Conservation (phyloP, 2,329 filamentous ascomycete species). For the Xylariaceae sp. region DNA sequence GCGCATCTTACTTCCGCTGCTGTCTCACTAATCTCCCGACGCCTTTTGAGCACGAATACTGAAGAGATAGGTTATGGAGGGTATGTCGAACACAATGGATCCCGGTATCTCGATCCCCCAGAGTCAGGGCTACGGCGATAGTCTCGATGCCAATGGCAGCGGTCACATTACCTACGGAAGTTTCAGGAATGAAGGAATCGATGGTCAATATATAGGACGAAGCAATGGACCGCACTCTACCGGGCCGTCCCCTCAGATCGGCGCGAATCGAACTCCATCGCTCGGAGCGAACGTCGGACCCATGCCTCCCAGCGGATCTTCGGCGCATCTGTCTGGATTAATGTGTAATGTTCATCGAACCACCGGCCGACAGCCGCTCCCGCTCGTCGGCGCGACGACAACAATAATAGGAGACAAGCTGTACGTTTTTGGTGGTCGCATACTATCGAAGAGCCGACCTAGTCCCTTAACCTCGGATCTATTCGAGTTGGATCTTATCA, state of each 20-base stretch:
- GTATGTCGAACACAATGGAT: constrained; percentile 46
- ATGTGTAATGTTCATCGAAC: constrained; percentile 76
- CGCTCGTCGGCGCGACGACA: constrained; percentile 89
- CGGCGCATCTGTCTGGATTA: constrained; percentile 57
- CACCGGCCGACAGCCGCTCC: constrained; percentile 84
- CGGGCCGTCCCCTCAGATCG: constrained; percentile 50
- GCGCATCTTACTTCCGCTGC: constrained; percentile 24
- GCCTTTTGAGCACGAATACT: constrained; percentile 32
- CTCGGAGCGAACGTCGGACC: constrained; percentile 38
- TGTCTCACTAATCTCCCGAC: constrained; percentile 22
- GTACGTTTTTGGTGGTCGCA: constrained; percentile 90
- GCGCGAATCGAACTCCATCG: constrained; percentile 37
- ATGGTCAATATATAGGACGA: constrained; percentile 43
- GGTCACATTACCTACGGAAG: constrained; percentile 45
- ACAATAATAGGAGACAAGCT: constrained; percentile 93
- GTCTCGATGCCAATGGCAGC: constrained; percentile 39
- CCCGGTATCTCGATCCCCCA: constrained; percentile 30
- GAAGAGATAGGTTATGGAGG: constrained; percentile 35
- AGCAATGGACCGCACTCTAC: constrained; percentile 51
- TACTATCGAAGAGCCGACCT: constrained; percentile 77
- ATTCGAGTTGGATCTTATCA: constrained; percentile 88
- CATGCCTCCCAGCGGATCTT: constrained; percentile 43
- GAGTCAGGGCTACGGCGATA: constrained; percentile 36
- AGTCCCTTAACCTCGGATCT: constrained; percentile 79
- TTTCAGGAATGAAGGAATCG: constrained; percentile 41